phyloP scores from a whole-genome alignment of 495 filamentous ascomycete genomes.

The Echria macrotheca region DNA sequence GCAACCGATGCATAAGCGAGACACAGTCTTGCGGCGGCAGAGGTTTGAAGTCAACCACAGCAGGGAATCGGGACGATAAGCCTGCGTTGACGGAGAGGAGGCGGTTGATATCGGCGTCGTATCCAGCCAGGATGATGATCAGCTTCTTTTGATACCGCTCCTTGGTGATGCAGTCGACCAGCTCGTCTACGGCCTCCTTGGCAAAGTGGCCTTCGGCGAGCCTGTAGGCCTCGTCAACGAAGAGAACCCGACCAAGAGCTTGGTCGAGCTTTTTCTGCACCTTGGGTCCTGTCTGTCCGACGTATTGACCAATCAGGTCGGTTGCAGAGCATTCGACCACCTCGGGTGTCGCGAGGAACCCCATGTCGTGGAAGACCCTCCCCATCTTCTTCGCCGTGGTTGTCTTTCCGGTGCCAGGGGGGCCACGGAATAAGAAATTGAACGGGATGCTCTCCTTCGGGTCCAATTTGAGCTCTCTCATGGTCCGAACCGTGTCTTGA shows the following conservation, averaged over 20 bases:
- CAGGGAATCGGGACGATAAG: slow-evolving; percentile 56
- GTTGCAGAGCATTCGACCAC: slow-evolving; percentile 58
- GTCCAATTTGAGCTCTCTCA: slow-evolving; percentile 55
- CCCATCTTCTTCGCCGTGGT: slow-evolving; percentile 68
- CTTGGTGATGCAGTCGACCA: slow-evolving; percentile 65
- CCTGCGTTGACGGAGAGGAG: slow-evolving; percentile 60
- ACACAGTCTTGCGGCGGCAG: slow-evolving; percentile 43
- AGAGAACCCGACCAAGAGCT: slow-evolving; percentile 57
- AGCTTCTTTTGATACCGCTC: slow-evolving; percentile 56
- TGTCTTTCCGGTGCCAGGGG: slow-evolving; percentile 66
- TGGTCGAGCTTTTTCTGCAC: slow-evolving; percentile 52
- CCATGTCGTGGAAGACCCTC: slow-evolving; percentile 67
- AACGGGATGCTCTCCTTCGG: slow-evolving; percentile 41
- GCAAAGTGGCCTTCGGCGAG: slow-evolving; percentile 54
- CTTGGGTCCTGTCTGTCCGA: slow-evolving; percentile 63
- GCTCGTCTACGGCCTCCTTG: slow-evolving; percentile 67
- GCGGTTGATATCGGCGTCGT: slow-evolving; percentile 63
- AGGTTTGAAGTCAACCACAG: slow-evolving; percentile 47
- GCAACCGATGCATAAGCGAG: slow-evolving; percentile 27
- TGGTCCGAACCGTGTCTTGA: slow-evolving; percentile 46
- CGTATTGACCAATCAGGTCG: slow-evolving; percentile 56
- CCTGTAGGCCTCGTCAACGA: slow-evolving; percentile 65
- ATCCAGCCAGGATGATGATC: slow-evolving; percentile 71
- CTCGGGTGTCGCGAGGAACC: slow-evolving; percentile 49
- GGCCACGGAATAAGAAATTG: slow-evolving; percentile 40